phyloP scores from a whole-genome alignment of 1,284 basidiomycete genomes.

The Anthracocystis setariae region DNA sequence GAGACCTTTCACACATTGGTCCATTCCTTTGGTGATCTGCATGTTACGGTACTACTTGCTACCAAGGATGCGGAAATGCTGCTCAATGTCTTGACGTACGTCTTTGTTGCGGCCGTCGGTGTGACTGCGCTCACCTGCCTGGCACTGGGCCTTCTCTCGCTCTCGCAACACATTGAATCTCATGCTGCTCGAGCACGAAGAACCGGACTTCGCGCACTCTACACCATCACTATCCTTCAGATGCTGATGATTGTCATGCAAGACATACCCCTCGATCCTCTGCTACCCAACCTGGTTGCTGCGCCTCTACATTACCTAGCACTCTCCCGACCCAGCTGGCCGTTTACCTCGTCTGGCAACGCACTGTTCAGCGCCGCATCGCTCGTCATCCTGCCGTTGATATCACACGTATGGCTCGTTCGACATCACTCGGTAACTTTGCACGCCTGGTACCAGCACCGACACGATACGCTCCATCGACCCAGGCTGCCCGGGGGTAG shows the following conservation, averaged over 20 bases:
- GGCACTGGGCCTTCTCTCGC: constrained; percentile 37
- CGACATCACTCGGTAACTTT: constrained; percentile 32
- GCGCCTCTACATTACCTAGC: constrained; percentile 16
- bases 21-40: neutral
- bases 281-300: constrained; percentile 15
- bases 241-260: constrained; percentile 14
- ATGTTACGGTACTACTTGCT: neutral
- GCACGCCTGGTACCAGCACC: constrained; percentile 37
- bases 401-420: constrained; percentile 30
- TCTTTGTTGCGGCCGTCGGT: constrained; percentile 16
- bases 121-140: constrained; percentile 14
- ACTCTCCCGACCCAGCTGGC: constrained; percentile 22
- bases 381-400: constrained; percentile 21
- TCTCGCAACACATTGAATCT: constrained; percentile 41
- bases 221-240: neutral
- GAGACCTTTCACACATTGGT: no score
- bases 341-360: constrained; percentile 8
- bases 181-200: constrained; percentile 29
- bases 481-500: constrained; percentile 32
- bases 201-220: constrained; percentile 21
- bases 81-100: constrained; percentile 12
- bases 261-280: constrained; percentile 21
- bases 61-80: constrained; percentile 23
- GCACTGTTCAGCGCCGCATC: neutral
- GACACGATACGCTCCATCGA: constrained; percentile 32